phyloP scores from a whole-genome alignment of 306 rosid genomes.

The Cicer arietinum region DNA sequence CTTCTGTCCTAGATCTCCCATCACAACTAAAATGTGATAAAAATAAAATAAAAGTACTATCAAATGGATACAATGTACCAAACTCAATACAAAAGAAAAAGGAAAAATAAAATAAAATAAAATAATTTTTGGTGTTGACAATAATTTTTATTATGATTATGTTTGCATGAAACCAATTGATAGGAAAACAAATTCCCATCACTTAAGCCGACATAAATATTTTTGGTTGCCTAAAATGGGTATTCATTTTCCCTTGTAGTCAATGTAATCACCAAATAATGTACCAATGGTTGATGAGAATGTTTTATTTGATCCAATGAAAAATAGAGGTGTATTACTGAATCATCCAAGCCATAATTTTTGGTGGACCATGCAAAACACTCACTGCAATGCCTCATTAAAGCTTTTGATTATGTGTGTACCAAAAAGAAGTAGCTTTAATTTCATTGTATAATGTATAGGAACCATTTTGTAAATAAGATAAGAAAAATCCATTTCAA shows the following conservation, averaged over 20 bases:
- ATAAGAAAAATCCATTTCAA: slow-evolving; percentile 11
- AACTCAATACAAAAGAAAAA: neutral
- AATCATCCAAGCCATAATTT: slow-evolving; percentile 44
- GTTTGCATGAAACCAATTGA: slow-evolving; percentile 41
- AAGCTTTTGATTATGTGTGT: slow-evolving; percentile 48
- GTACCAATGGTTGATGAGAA: slow-evolving; percentile 56
- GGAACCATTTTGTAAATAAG: slow-evolving; percentile 19
- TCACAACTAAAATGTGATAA: neutral
- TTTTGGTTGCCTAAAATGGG: slow-evolving; percentile 55
- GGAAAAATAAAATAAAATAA: neutral
- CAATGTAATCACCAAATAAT: slow-evolving; percentile 48
- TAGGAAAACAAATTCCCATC: slow-evolving; percentile 49
- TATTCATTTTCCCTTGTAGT: slow-evolving; percentile 48
- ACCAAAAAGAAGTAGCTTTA: slow-evolving; percentile 43
- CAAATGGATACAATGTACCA: neutral
- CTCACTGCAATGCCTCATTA: slow-evolving; percentile 47
- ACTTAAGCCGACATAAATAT: slow-evolving; percentile 55
- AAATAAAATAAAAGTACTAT: neutral
- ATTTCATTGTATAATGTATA: slow-evolving; percentile 34
- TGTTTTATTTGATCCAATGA: slow-evolving; percentile 52
- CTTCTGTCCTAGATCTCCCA: slow-evolving; percentile 13
- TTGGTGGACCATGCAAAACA: slow-evolving; percentile 55
- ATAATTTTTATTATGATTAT: slow-evolving; percentile 55
- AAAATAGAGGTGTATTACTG: slow-evolving; percentile 49
- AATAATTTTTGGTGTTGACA: slow-evolving; percentile 28